These are phyloP conservation scores for Petunia axillaris DNA, from an alignment of 257 asterid species.

Conservation along the genomic window DNA sequence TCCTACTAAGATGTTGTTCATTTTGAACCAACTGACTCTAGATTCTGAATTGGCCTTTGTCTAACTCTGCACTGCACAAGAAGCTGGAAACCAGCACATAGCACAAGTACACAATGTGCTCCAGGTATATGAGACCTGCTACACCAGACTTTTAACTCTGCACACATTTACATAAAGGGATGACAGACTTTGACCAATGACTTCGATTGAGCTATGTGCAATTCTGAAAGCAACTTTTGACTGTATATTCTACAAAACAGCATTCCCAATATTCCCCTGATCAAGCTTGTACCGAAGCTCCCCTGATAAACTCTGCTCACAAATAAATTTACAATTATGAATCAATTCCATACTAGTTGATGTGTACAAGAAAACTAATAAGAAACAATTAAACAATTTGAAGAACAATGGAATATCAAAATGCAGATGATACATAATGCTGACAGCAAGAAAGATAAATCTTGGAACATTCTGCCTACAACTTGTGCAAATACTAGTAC, in stretches of 20 bases:
- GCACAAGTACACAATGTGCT: not conserved
- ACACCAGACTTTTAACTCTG: constrained; percentile 36
- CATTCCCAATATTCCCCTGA: constrained; percentile 39
- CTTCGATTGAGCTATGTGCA: constrained; percentile 56
- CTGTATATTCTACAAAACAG: constrained; percentile 44
- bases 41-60: constrained; percentile 37
- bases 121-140: constrained; percentile 41
- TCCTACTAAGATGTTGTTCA: not conserved
- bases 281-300: constrained; percentile 37
- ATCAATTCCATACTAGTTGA: not conserved
- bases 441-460: not conserved
- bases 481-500: not conserved
- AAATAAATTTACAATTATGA: constrained; percentile 28
- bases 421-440: constrained; percentile 13
- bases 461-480: constrained; percentile 23
- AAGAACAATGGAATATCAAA: constrained; percentile 6
- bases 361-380: not conserved
- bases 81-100: constrained; percentile 44
- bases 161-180: constrained; percentile 51
- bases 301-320: constrained; percentile 44
- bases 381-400: not conserved
- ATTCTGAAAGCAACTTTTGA: constrained; percentile 26
- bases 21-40: constrained; percentile 26
- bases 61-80: constrained; percentile 45
- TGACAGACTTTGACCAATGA: constrained; percentile 29